Evolutionary conservation across 331 rosid species (phyloP).

Genomic region (Ulmus americana): DNA sequence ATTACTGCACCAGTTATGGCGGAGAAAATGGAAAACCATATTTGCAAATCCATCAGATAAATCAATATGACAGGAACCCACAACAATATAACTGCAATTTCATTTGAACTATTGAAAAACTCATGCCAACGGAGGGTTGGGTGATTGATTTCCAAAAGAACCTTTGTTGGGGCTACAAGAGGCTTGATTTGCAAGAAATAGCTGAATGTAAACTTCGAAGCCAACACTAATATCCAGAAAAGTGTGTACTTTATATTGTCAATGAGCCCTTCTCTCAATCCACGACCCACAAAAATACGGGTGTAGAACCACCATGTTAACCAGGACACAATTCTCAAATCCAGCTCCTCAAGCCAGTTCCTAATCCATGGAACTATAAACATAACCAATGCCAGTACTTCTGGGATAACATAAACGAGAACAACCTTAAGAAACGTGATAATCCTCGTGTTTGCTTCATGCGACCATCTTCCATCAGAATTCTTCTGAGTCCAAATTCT

Average conservation of each 20-base stretch:
- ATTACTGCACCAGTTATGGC: slow-evolving; percentile 48
- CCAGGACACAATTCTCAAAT: slow-evolving; percentile 56
- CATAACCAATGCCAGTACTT: slow-evolving; percentile 55
- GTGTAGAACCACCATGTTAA: slow-evolving; percentile 90
- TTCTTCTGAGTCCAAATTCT: slow-evolving; percentile 70
- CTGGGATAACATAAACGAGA: slow-evolving; percentile 60
- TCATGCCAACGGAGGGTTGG: slow-evolving; percentile 54
- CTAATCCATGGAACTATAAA: slow-evolving; percentile 72
- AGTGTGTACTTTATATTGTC: slow-evolving; percentile 60
- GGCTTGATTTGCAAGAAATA: slow-evolving; percentile 85
- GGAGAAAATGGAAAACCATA: slow-evolving; percentile 83
- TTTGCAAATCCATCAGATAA: slow-evolving; percentile 90
- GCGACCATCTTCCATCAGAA: slow-evolving; percentile 49
- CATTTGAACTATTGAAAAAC: slow-evolving; percentile 61
- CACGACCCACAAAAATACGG: slow-evolving; percentile 84
- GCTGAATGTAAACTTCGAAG: slow-evolving; percentile 75
- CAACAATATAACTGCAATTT: slow-evolving; percentile 51
- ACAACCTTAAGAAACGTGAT: slow-evolving; percentile 51
- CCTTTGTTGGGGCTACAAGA: slow-evolving; percentile 70
- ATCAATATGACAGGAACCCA: slow-evolving; percentile 80
- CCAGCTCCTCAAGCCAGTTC: slow-evolving; percentile 53
- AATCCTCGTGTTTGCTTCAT: slow-evolving; percentile 56
- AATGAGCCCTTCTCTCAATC: slow-evolving; percentile 68
- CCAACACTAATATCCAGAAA: slow-evolving; percentile 68
- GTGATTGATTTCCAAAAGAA: slow-evolving; percentile 38